phyloP scores from a whole-genome alignment of 345 rosid genomes.

The Aquilaria yunnanensis region DNA sequence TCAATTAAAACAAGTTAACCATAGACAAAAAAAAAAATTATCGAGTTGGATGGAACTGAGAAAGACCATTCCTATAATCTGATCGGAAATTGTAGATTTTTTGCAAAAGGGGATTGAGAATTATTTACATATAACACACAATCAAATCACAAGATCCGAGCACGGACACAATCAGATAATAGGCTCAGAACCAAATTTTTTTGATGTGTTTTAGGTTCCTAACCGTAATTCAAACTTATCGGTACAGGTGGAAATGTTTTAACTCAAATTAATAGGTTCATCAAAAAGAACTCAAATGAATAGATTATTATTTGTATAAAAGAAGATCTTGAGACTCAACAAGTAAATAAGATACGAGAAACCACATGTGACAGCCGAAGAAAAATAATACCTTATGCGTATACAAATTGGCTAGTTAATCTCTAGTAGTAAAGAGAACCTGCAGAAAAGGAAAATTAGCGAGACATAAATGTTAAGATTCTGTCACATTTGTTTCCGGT shows the following conservation, averaged over 20 bases:
- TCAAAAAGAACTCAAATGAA: background rate
- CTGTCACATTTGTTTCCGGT: background rate
- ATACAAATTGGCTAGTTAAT: constrained; percentile 9
- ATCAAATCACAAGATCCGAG: background rate
- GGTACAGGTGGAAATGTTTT: too few species aligned
- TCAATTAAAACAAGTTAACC: background rate
- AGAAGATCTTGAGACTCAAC: background rate
- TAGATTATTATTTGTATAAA: background rate
- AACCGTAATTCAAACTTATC: too few species aligned
- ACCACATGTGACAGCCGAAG: background rate
- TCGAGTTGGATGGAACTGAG: background rate
- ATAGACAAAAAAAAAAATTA: background rate
- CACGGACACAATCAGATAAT: background rate
- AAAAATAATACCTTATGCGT: constrained; percentile 14
- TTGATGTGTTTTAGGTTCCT: too few species aligned
- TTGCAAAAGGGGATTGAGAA: background rate
- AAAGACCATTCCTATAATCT: background rate
- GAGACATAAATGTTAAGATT: background rate
- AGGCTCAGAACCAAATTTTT: background rate
- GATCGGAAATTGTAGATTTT: background rate
- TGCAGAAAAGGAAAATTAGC: constrained; percentile 15
- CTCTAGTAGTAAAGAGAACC: constrained; percentile 57
- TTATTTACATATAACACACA: background rate
- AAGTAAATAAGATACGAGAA: background rate
- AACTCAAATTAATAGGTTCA: too few species aligned